Evolutionary conservation across 805 yeast species (phyloP).

Genomic region (Pichia heedii): DNA sequence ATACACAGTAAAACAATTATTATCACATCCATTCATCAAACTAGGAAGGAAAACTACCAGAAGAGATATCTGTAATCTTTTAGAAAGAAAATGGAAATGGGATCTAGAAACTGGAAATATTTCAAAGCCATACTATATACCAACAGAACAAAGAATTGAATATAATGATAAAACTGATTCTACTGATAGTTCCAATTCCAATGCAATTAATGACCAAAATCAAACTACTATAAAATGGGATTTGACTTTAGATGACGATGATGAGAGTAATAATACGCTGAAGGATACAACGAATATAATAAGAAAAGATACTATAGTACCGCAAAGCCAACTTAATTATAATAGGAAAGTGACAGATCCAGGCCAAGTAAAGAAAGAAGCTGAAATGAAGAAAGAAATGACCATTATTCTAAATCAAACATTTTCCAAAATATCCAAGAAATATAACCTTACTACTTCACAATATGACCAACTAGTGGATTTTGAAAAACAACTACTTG

Average conservation of each 20-base stretch:
- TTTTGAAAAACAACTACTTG: constrained; percentile 30
- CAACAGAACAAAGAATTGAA: constrained; percentile 20
- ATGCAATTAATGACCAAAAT: background rate
- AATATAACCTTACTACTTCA: constrained; percentile 44
- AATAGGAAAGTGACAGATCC: background rate
- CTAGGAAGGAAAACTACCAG: constrained; percentile 29
- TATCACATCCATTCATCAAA: constrained; percentile 55
- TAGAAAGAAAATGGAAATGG: constrained; percentile 38
- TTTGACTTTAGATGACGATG: background rate
- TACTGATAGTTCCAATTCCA: background rate
- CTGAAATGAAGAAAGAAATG: constrained; percentile 21
- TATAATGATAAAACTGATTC: background rate
- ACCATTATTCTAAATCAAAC: constrained; percentile 33
- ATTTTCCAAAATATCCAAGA: constrained; percentile 35
- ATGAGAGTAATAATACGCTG: background rate
- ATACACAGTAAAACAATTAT: constrained; percentile 52
- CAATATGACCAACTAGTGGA: constrained; percentile 38
- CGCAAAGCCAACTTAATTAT: constrained; percentile 14
- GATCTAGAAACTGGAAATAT: constrained; percentile 26
- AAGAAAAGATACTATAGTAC: constrained; percentile 9
- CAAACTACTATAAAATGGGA: constrained; percentile 5
- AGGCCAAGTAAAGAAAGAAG: constrained; percentile 5
- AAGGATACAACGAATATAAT: constrained; percentile 3
- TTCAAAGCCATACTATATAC: constrained; percentile 24
- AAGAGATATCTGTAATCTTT: constrained; percentile 28